Conservation (phyloP, 2,329 filamentous ascomycete genomes). For the Epichloe festucae region DNA sequence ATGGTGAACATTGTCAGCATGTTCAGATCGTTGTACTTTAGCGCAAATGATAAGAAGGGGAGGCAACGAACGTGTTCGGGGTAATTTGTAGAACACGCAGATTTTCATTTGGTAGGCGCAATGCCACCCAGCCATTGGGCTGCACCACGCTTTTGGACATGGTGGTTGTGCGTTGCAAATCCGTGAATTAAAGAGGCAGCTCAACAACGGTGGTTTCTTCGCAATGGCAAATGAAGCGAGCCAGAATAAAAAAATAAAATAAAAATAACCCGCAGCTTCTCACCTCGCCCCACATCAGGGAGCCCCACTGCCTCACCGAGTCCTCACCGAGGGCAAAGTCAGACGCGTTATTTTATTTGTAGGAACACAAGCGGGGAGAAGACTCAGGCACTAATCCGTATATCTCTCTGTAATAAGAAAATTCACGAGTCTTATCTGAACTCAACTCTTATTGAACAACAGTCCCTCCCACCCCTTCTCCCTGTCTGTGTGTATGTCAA, state of each 20-base stretch:
- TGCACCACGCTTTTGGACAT: conserved; percentile 26
- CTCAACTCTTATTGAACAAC: too few species aligned
- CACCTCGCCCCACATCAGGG: conserved; percentile 16
- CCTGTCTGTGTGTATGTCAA: too few species aligned
- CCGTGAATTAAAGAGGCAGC: neutral
- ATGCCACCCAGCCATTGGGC: conserved; percentile 46
- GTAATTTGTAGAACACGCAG: conserved; percentile 43
- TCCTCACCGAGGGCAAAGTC: too few species aligned
- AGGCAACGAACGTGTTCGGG: conserved; percentile 42
- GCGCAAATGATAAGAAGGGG: neutral
- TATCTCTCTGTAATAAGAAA: too few species aligned
- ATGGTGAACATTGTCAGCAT: conserved; percentile 12
- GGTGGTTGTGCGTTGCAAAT: neutral
- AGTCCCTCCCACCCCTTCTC: too few species aligned
- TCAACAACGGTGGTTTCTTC: neutral
- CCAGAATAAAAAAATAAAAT: conserved; percentile 5
- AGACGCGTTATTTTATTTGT: too few species aligned
- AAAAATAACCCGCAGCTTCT: conserved; percentile 7
- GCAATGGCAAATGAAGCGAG: neutral
- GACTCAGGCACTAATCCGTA: too few species aligned
- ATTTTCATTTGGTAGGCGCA: conserved; percentile 46
- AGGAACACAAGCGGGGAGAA: too few species aligned
- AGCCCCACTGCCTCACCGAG: neutral
- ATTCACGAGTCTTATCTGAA: too few species aligned
- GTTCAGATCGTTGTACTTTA: neutral